Conservation (phyloP, 371 early-diverging fungal genomes). For the Funneliformis caledonium region DNA sequence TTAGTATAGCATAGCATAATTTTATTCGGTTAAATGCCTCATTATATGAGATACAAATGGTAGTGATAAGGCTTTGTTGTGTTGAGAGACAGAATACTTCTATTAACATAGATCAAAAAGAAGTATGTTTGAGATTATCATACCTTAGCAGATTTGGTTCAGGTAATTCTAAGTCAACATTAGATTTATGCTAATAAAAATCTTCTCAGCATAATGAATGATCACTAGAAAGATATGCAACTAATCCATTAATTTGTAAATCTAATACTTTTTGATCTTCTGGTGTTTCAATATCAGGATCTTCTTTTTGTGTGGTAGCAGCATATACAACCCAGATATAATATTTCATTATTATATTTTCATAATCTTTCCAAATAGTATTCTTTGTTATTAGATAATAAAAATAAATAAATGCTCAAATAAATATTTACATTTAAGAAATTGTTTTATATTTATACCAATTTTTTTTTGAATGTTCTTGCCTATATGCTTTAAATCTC, state of each 20-base stretch:
- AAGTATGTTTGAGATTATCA: not conserved
- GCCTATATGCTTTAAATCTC: slow-evolving; percentile 6
- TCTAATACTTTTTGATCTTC: not conserved
- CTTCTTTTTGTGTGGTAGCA: not conserved
- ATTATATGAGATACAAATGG: not conserved
- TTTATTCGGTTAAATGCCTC: slow-evolving; percentile 12
- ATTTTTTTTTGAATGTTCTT: not conserved
- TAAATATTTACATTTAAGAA: not conserved
- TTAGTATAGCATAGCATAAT: not conserved
- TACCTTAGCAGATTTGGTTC: not conserved
- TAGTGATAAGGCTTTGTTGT: slow-evolving; percentile 1
- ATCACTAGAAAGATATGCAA: not conserved
- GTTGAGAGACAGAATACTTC: not conserved
- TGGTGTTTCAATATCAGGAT: not conserved
- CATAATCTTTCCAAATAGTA: not conserved
- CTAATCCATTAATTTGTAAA: slow-evolving; percentile 2
- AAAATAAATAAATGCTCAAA: not conserved
- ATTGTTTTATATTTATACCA: not conserved
- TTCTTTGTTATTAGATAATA: not conserved
- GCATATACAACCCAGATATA: not conserved
- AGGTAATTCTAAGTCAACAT: not conserved
- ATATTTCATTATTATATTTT: not conserved
- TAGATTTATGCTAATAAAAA: not conserved
- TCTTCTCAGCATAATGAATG: not conserved
- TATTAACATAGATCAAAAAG: not conserved